Evolutionary conservation across 1,284 basidiomycete species (phyloP), one percentile per base, ranked within the genome.

Genomic region (Tilletia indica): DNA sequence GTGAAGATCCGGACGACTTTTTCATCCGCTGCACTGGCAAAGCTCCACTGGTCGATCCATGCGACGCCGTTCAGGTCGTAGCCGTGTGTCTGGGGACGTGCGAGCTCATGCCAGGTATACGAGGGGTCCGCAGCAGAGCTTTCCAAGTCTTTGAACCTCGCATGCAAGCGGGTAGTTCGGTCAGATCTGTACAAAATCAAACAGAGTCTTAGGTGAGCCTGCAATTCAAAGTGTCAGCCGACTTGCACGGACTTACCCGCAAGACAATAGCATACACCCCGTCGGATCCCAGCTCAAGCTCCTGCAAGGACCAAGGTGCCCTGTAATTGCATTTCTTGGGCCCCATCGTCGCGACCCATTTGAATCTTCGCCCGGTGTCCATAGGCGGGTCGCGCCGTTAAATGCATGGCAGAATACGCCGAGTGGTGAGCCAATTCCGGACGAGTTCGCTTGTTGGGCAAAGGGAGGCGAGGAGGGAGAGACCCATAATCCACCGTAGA

Each of bases 1-100:
- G 74, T 71, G 73, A 84, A 84, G 42, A 82, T 75, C 14, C 82
- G 77, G 64, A 83, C 70, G n/a, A 84, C 77, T 73, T 84, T 84
- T 66, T 84, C 82, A 70, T 84, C 82, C 14, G 80, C 80, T 9
- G 82, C 82, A 68, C 79, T 81, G 19, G 78, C 80, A 63, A 84
- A 83, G 67, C 74, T 72, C 67, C 80, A 73, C 34, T 77, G 77
- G 51, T 80, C 78, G 66, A 82, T 76, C 80, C 80, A 84, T 0
- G 80, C 73, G 68, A 78, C 77, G 12, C 74, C 70, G 21, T 75
- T 71, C 45, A 84, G 49, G 21, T 79, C 82, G 74, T 83, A 82
- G 11, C 82, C 82, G 69, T 84, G 82, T 11, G 81, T 80, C 51
- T 84, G 82, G 0, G 82, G 82, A 11, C 82, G 77, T 4, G 80